These are phyloP conservation scores for Emergomyces orientalis DNA, from an alignment of 2,329 filamentous ascomycete species.

Conservation along the genomic window DNA sequence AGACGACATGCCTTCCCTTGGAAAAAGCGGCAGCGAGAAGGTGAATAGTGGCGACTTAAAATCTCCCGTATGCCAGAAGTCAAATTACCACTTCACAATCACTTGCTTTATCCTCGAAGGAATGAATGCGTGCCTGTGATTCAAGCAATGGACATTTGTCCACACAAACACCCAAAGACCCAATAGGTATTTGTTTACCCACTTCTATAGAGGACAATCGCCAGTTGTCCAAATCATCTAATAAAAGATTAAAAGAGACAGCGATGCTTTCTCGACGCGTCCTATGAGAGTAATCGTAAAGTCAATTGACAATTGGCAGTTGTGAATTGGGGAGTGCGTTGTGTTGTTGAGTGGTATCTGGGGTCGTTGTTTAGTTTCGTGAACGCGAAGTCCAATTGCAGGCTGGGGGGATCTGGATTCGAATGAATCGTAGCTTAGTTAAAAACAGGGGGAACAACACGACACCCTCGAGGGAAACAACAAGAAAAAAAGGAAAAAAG, in stretches of 20 bases:
- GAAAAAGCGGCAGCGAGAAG: constrained; percentile 15
- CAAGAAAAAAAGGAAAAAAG: not conserved
- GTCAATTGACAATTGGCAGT: not conserved
- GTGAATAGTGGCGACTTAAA: not conserved
- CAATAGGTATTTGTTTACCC: not conserved
- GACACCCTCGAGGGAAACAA: not conserved
- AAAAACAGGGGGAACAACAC: not conserved
- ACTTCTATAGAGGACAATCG: not conserved
- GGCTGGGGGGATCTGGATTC: not conserved
- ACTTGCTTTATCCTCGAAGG: not conserved
- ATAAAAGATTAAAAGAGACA: not conserved
- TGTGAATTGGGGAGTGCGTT: not conserved
- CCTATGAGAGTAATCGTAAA: not conserved
- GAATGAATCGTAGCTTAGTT: not conserved
- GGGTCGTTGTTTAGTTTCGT: not conserved
- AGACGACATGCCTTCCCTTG: constrained; percentile 49
- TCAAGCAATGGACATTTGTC: constrained; percentile 3
- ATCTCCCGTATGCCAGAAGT: constrained; percentile 16
- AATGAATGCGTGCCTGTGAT: not conserved
- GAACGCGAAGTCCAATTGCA: not conserved
- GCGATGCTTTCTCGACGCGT: not conserved
- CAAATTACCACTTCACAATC: constrained; percentile 6
- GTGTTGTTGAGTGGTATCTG: not conserved
- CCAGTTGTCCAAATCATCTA: constrained; percentile 2
- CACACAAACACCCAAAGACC: not conserved